Evolutionary conservation across 2,329 filamentous ascomycete species (phyloP), one percentile per base, ranked within the genome.

Genomic region (Polychaeton citri): DNA sequence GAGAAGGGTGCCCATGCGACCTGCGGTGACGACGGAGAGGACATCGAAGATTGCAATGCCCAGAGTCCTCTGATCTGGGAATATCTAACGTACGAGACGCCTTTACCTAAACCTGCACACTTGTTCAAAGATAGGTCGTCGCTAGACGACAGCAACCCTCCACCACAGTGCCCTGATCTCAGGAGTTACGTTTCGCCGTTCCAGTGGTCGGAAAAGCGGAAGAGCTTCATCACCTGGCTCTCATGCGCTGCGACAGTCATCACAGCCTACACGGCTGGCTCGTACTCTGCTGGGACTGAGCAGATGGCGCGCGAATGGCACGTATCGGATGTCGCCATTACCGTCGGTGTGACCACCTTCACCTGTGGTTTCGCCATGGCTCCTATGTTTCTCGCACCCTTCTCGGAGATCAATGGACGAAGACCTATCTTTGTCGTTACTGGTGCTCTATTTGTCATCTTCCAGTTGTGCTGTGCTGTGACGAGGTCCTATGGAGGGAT

Each of bases 321-420:
- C 3, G 66, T 83, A 1, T 78, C 75, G 26, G 62, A 66, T 7
- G 66, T 80, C n/a, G 76, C 76, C 2, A 71, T 77, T n/a, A 63
- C 81, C 4, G 65, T 76, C 2, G 84, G 84, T 21, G 82, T 94
- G 41, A 92, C 86, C 0, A 72, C 75, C 0, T 95, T 90, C 57
- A 90, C 83, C 32, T 51, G 70, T 21, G 86, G 87, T 3, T 94
- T 94, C 46, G 84, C 72, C 0, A 58, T 86, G 17, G 81, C 83
- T 0, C 87, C 87, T 0, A 94, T 95, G 86, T 68, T 84, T 1
- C 69, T 94, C 0, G 87, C 87, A 0, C 87, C 87, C 0, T 79
- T 94, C 45, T 85, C 79, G 1, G 87, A 95, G 59, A 79, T 92
- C 53, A 85, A 90, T 58, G 87, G 87, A 3, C 74, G 87, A 2